A percentile compares a stretch with the other conserved stretches of the same genome.
Evolutionary conservation across 495 filamentous ascomycete species (phyloP).

Genomic region (Geoglossum glabrum): DNA sequence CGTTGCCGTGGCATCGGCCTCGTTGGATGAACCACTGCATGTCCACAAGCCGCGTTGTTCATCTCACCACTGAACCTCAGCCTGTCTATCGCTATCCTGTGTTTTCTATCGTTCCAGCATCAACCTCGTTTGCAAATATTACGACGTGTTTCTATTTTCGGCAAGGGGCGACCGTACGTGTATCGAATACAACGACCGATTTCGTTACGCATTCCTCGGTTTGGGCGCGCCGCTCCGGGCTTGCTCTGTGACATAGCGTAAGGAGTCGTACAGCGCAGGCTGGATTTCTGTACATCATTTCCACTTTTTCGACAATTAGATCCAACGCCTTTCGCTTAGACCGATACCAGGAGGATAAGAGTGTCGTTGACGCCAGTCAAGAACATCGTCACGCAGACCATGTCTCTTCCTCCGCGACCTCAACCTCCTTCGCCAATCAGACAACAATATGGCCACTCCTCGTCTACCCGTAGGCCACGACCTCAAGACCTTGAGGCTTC

Average conservation of each 20-base stretch:
- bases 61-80: background rate
- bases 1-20: slow-evolving; percentile 1
- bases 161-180: background rate
- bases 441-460: background rate
- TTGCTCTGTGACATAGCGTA: background rate
- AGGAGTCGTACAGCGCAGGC: background rate
- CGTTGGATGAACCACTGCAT: background rate
- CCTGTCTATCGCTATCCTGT: background rate
- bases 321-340: background rate
- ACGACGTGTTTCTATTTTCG: background rate
- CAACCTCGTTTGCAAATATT: background rate
- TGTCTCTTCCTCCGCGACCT: background rate
- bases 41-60: background rate
- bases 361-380: background rate
- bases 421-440: background rate
- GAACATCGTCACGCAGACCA: too few relatives aligned
- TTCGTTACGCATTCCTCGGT: background rate
- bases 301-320: background rate
- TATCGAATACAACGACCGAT: background rate
- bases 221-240: background rate
- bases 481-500: background rate
- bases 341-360: background rate
- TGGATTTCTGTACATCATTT: background rate
- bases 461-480: background rate
- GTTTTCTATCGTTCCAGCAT: background rate